Conservation (phyloP, 352 stramenopile species). For the Phytophthora multivora region DNA sequence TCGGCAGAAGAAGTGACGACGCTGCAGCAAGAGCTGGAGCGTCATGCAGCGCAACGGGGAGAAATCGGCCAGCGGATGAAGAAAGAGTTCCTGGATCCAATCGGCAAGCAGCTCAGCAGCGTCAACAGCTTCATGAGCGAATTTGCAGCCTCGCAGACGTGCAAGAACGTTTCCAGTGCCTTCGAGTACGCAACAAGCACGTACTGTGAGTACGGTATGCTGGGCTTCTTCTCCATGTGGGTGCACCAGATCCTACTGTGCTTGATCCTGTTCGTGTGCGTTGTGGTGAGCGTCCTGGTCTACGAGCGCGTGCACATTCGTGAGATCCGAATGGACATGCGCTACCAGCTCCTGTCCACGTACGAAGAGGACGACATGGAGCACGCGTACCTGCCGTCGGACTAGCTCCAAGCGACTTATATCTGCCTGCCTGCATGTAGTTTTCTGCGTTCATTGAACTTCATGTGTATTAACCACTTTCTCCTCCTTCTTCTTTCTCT, state of each 20-base stretch:
- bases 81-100: conserved; percentile 74
- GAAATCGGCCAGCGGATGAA: conserved; percentile 65
- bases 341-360: conserved; percentile 76
- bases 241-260: conserved; percentile 84
- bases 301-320: conserved; percentile 80
- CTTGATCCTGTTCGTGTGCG: conserved; percentile 74
- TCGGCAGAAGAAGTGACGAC: conserved; percentile 31
- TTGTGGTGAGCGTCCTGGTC: conserved; percentile 72
- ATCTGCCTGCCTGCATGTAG: conserved; percentile 16
- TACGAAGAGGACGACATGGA: conserved; percentile 86
- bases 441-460: conserved; percentile 19
- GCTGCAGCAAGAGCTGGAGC: conserved; percentile 58
- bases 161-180: conserved; percentile 45
- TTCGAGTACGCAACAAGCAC: conserved; percentile 54
- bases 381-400: conserved; percentile 76
- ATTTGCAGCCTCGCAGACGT: conserved; percentile 60
- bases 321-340: conserved; percentile 57
- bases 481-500: conserved; percentile 1
- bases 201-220: conserved; percentile 83
- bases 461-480: conserved; percentile 27
- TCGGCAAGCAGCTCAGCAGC: conserved; percentile 48
- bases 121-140: conserved; percentile 32
- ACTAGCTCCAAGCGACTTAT: conserved; percentile 36
- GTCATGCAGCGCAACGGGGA: conserved; percentile 55
- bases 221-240: conserved; percentile 88